Base-by-base conservation (phyloP, 176 grass and related monocot species). In the Juncus effusus region DNA sequence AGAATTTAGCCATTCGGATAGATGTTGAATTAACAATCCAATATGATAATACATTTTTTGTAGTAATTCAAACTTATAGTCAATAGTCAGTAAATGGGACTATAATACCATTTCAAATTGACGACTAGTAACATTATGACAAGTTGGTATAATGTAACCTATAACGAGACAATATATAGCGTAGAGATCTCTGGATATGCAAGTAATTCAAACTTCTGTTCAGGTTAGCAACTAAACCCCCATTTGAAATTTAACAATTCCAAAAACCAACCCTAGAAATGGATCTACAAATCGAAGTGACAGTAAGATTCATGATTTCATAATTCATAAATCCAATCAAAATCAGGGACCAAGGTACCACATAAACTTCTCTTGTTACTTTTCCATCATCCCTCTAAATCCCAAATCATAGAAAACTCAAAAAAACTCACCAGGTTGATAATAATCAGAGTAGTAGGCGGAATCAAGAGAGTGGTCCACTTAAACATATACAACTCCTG, bases 401-500 rank as follows among this genome's bases (percentile, higher is more conserved):
- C 19, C 19, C 19, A 28, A 28, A 28, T 28, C 19, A 28, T 28
- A 28, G n/a, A n/a, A n/a, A n/a, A n/a, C n/a, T 45, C 5, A 45
- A 45, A 47, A 9, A 9, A 9, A 47, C 69, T 59, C 28, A 91
- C 80, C 50, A 91, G 74, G 69, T 87, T 91, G 79, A 91, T 84
- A 16, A 91, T 87, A 75, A 91, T 61, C 9, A 91, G 82, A 13
- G 88, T 91, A 9, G 84, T 91, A 5, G 88, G 88, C 54, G 88
- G 84, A 67, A 91, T 91, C 10, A 91, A 83, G 64, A 91, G 84
- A 2, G 88, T 91, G 2, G 88, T 91, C 88, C 88, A 87, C 65
- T 91, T 91, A 74, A 91, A 84, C 88, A 84, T 76, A 74, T 91
- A 91, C 55, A 91, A 77, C 77, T 84, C 80, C 0, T 63, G 8